Base-by-base conservation (phyloP, 108 stramenopile species). In the Seminavis robusta region DNA sequence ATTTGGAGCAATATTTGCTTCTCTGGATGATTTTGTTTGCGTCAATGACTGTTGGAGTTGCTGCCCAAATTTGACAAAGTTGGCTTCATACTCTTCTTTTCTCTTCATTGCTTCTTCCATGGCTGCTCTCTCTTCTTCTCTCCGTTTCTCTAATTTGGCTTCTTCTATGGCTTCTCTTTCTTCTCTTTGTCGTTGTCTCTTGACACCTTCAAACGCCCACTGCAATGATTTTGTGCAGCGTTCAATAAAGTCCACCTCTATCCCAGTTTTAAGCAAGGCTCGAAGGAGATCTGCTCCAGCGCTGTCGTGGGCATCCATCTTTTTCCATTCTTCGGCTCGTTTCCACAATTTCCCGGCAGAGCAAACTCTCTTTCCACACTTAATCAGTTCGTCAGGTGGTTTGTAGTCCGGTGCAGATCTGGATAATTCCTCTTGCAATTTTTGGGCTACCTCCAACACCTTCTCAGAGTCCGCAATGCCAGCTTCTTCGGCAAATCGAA, bases 301-400 rank as follows among this genome's bases (percentile, higher is more conserved):
- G 6, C 50, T 56, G 38, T 79, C 78, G 48, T 79, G 57, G 37
- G 72, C 47, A 17, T 75, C 78, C 9, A 58, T 74, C 61, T 71
- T 79, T 24, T 71, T 41, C 49, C 57, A 40, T 31, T 75, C 74
- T 40, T 75, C 70, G 33, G 69, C 74, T 21, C 78, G 65, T 45
- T 79, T 79, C 78, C 73, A 79, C 25, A 79, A 52, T 50, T 79
- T 79, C 4, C 74, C 78, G 0, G 78, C 78, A 29, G 41, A 47
- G 61, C 78, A 79, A 15, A 39, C 55, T 17, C 66, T 44, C 10
- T 65, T 65, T 0, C 74, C 74, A 44, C 78, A 79, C 32, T 74
- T 68, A 2, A 73, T 71, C 6, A 79, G 34, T 34, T 61, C 50
- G 32, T 56, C 23, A 11, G 77, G 69, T 7, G 73, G 56, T n/a